A percentile compares a stretch with the other conserved stretches of the same genome.
These are phyloP conservation scores for Gleditsia sinensis DNA, from an alignment of 306 rosid genomes.

Conservation along the genomic window DNA sequence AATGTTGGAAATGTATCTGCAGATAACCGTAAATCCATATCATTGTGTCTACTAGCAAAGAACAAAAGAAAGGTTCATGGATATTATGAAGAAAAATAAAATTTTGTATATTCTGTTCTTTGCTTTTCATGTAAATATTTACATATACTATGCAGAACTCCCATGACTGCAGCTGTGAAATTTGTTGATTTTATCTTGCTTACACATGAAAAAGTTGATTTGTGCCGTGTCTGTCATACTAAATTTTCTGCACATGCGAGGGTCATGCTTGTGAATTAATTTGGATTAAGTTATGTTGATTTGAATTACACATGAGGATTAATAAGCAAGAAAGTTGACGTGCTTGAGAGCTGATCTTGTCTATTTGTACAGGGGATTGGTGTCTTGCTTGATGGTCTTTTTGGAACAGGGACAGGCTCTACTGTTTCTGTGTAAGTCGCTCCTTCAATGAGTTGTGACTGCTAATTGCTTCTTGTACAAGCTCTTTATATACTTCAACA, in stretches of 20 bases:
- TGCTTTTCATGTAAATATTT: neutral
- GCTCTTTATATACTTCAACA: neutral
- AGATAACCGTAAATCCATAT: neutral
- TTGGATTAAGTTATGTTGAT: neutral
- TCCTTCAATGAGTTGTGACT: slow-evolving; percentile 10
- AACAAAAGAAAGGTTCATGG: neutral
- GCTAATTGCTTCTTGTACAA: neutral
- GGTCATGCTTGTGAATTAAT: neutral
- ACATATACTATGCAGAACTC: neutral
- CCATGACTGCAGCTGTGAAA: neutral
- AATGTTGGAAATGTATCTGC: neutral
- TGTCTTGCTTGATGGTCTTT: slow-evolving; percentile 86
- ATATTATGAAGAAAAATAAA: neutral
- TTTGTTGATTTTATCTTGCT: neutral
- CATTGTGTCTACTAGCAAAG: too few species aligned
- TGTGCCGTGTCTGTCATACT: neutral
- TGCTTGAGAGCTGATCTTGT: slow-evolving; percentile 28
- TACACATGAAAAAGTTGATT: neutral
- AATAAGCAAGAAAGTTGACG: neutral
- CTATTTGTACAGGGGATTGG: slow-evolving; percentile 71
- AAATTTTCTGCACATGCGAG: neutral
- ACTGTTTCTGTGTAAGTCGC: slow-evolving; percentile 91
- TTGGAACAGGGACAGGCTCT: slow-evolving; percentile 86
- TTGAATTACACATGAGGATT: neutral
- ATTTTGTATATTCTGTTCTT: neutral